Evolutionary conservation across 345 rosid species (phyloP).

Genomic region (Conringia planisiliqua): DNA sequence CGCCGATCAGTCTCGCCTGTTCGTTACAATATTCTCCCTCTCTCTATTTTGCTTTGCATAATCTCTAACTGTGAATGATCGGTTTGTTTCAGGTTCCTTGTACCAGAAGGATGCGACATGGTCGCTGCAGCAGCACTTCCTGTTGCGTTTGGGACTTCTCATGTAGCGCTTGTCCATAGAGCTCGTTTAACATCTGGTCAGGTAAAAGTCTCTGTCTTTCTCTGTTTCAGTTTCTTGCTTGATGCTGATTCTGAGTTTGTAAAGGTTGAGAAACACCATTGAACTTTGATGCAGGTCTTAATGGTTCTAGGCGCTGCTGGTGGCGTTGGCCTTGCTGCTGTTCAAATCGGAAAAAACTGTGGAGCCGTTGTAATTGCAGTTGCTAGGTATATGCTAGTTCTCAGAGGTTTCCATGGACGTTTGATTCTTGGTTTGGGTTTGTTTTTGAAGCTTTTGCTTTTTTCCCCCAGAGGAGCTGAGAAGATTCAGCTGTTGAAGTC

Average conservation of each 20-base stretch:
- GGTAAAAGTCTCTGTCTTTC: slow-evolving; percentile 34
- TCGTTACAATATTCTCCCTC: background rate
- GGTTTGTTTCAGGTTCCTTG: slow-evolving; percentile 45
- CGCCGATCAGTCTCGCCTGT: slow-evolving; percentile 66
- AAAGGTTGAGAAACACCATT: background rate
- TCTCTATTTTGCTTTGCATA: background rate
- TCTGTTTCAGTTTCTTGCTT: background rate
- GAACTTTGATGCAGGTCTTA: slow-evolving; percentile 49
- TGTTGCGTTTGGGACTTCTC: slow-evolving; percentile 93
- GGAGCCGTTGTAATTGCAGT: slow-evolving; percentile 86
- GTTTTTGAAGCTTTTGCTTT: background rate
- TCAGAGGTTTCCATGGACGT: background rate
- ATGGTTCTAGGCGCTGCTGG: slow-evolving; percentile 97
- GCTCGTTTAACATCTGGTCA: slow-evolving; percentile 67
- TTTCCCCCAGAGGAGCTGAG: slow-evolving; percentile 55
- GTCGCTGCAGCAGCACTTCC: slow-evolving; percentile 86
- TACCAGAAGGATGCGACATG: slow-evolving; percentile 82
- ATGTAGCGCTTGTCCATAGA: slow-evolving; percentile 87
- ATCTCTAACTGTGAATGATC: background rate
- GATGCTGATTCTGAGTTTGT: background rate
- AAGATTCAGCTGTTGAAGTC: slow-evolving; percentile 71
- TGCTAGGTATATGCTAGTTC: slow-evolving; percentile 51
- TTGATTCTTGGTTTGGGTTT: background rate
- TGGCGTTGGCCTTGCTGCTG: slow-evolving; percentile 94
- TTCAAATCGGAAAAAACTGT: slow-evolving; percentile 83